phyloP scores from a whole-genome alignment of 768 basidiomycete genomes.

The Xerocomellus amylosporus region DNA sequence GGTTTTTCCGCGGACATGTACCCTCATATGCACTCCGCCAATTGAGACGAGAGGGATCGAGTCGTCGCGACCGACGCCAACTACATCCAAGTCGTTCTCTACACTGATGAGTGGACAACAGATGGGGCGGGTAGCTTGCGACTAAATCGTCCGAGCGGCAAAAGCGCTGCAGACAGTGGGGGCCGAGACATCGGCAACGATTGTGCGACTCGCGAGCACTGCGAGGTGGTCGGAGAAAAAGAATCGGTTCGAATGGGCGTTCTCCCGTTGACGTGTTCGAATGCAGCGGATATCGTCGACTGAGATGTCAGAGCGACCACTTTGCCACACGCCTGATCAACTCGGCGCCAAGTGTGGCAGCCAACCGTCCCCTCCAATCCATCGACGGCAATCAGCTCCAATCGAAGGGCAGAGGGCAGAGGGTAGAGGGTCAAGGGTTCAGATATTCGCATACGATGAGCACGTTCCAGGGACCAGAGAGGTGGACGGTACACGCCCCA shows the following conservation, averaged over 20 bases:
- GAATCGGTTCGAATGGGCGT: not conserved
- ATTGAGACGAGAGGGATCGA: not conserved
- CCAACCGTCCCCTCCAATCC: conserved; percentile 8
- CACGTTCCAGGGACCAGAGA: conserved; percentile 21
- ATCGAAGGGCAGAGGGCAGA: conserved; percentile 2
- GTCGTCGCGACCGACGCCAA: not conserved
- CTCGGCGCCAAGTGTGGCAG: conserved; percentile 17
- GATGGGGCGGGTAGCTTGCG: not conserved
- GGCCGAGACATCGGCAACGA: not conserved
- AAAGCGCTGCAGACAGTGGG: not conserved
- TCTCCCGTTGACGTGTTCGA: conserved; percentile 1
- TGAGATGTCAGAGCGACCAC: not conserved
- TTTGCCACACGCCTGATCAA: not conserved
- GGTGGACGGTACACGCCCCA: conserved; percentile 8
- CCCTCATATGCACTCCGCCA: not conserved
- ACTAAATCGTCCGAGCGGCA: not conserved
- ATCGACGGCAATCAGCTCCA: conserved; percentile 2
- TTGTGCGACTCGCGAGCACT: not conserved
- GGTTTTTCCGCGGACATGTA: not conserved
- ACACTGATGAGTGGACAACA: not conserved
- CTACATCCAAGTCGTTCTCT: not conserved
- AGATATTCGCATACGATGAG: not conserved
- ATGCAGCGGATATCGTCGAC: conserved; percentile 11
- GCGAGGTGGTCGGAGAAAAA: conserved; percentile 6
- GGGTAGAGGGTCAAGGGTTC: conserved; percentile 20